These are phyloP conservation scores for Phytomonas francai DNA, from an alignment of 208 protist genomes.

Conservation along the genomic window DNA sequence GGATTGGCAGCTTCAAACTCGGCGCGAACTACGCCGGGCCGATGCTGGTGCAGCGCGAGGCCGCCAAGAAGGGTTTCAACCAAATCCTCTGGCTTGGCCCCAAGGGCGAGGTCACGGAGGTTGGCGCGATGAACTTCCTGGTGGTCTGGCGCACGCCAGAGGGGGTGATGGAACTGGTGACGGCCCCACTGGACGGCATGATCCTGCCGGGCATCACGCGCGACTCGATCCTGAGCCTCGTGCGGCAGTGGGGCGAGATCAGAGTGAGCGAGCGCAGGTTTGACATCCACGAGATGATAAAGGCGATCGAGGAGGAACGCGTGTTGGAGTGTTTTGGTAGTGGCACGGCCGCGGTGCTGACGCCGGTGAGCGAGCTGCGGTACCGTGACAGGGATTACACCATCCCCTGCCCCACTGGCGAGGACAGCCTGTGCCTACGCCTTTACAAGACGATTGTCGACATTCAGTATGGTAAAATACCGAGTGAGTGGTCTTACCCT, in stretches of 20 bases:
- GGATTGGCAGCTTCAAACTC: conserved; percentile 91
- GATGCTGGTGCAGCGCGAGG: conserved; percentile 82
- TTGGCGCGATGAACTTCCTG: conserved; percentile 97
- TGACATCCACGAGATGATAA: conserved; percentile 82
- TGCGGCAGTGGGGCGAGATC: conserved; percentile 73
- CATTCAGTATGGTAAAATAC: conserved; percentile 60
- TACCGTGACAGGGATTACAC: conserved; percentile 66
- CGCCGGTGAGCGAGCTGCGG: conserved; percentile 83
- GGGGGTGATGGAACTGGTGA: conserved; percentile 88
- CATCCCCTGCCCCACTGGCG: conserved; percentile 28
- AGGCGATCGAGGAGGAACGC: conserved; percentile 71
- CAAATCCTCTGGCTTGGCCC: conserved; percentile 98
- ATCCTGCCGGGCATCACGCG: conserved; percentile 96
- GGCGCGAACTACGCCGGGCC: conserved; percentile 92
- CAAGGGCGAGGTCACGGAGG: conserved; percentile 92
- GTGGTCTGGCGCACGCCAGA: conserved; percentile 81
- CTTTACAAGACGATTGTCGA: conserved; percentile 46
- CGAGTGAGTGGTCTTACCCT: conserved; percentile 39
- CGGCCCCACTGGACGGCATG: conserved; percentile 91
- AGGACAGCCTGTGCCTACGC: conserved; percentile 36
- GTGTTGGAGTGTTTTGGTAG: conserved; percentile 94
- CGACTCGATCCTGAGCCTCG: conserved; percentile 91
- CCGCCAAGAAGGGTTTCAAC: conserved; percentile 84
- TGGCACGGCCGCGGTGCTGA: conserved; percentile 95
- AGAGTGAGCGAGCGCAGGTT: conserved; percentile 79